These are phyloP conservation scores for Alternaria sp. DNA, from an alignment of 2,329 filamentous ascomycete species.

Conservation along the genomic window DNA sequence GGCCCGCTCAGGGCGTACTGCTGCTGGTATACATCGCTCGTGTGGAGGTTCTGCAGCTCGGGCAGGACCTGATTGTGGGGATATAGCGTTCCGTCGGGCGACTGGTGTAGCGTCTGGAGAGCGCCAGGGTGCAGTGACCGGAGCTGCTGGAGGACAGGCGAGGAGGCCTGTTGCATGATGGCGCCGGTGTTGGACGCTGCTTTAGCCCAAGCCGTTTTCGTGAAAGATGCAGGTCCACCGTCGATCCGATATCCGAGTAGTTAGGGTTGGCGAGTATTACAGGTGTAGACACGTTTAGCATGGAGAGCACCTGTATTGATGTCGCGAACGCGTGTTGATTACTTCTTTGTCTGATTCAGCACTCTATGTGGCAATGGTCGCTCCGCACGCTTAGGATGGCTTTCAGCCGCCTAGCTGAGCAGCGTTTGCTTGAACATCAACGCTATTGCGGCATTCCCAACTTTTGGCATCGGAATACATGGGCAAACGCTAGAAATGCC, in stretches of 20 bases:
- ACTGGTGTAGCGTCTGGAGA: slow-evolving; percentile 40
- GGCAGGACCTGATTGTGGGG: slow-evolving; percentile 36
- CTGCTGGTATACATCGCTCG: slow-evolving; percentile 30
- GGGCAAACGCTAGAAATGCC: slow-evolving; percentile 6
- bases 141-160: slow-evolving; percentile 28
- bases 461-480: slow-evolving; percentile 13
- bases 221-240: slow-evolving; percentile 9
- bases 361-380: slow-evolving; percentile 25
- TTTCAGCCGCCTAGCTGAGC: slow-evolving; percentile 14
- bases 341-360: slow-evolving; percentile 38
- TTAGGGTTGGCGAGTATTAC: not conserved
- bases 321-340: slow-evolving; percentile 21
- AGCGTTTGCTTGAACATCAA: slow-evolving; percentile 5
- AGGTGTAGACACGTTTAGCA: not conserved
- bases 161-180: slow-evolving; percentile 30
- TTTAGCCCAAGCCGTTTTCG: slow-evolving; percentile 25
- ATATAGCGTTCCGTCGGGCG: slow-evolving; percentile 32
- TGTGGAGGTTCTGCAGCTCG: slow-evolving; percentile 50
- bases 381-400: slow-evolving; percentile 21
- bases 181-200: slow-evolving; percentile 30
- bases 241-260: slow-evolving; percentile 1
- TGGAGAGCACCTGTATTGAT: slow-evolving; percentile 6
- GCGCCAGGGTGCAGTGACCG: slow-evolving; percentile 34
- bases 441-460: slow-evolving; percentile 9
- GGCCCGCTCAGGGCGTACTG: slow-evolving; percentile 26